A percentile compares a stretch with the other conserved stretches of the same genome.
Evolutionary conservation across 2,329 filamentous ascomycete genomes (phyloP).

Genomic region (Chaetomiaceae sp.): DNA sequence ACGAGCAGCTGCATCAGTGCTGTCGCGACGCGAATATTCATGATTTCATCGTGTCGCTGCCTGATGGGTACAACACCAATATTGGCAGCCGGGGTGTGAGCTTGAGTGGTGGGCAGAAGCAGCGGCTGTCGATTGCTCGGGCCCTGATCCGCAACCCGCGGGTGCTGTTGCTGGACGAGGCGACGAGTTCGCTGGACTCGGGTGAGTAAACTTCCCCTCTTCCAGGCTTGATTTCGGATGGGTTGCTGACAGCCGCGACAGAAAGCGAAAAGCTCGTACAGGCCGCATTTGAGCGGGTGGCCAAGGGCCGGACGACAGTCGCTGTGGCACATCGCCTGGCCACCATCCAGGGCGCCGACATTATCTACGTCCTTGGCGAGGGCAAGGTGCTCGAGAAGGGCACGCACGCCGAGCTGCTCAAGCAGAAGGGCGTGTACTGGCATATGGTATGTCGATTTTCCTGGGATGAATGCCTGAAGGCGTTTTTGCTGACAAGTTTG

Average conservation of each 20-base stretch:
- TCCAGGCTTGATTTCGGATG: no score
- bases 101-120: slow-evolving; percentile 65
- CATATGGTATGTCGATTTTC: slow-evolving; percentile 48
- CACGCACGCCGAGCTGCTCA: slow-evolving; percentile 48
- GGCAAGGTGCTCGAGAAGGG: slow-evolving; percentile 55
- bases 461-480: neutral
- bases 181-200: slow-evolving; percentile 65
- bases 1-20: slow-evolving; percentile 48
- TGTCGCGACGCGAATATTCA: slow-evolving; percentile 63
- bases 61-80: slow-evolving; percentile 63
- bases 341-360: slow-evolving; percentile 72
- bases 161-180: slow-evolving; percentile 67
- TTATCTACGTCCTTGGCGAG: slow-evolving; percentile 74
- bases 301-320: slow-evolving; percentile 60
- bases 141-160: slow-evolving; percentile 63
- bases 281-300: slow-evolving; percentile 61
- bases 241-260: slow-evolving; percentile 8
- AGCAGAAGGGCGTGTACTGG: slow-evolving; percentile 51
- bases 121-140: slow-evolving; percentile 65
- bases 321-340: slow-evolving; percentile 74
- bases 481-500: slow-evolving; percentile 20
- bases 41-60: slow-evolving; percentile 65
- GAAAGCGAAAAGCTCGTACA: slow-evolving; percentile 57
- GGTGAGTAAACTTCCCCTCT: slow-evolving; percentile 10
- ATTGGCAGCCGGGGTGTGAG: slow-evolving; percentile 64